These are phyloP conservation scores for Gossypium herbaceum DNA, from an alignment of 345 rosid species.

Conservation along the genomic window DNA sequence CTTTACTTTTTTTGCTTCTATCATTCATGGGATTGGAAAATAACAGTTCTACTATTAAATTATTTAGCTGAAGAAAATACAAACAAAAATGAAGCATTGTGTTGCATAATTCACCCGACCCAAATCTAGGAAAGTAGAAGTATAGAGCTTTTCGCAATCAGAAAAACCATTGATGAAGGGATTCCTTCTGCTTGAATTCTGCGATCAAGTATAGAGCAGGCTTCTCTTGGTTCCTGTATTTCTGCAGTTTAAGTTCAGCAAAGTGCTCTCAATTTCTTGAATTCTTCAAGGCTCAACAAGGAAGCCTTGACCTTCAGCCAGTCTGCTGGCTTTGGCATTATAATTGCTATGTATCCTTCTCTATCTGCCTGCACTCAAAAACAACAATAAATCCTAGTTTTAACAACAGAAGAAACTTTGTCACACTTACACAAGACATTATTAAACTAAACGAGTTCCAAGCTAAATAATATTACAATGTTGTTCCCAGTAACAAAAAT, in stretches of 20 bases:
- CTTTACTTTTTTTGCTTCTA: neutral
- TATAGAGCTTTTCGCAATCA: neutral
- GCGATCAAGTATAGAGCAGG: neutral
- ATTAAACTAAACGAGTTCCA: neutral
- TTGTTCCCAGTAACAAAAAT: neutral
- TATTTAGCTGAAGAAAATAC: neutral
- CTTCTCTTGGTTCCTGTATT: slow-evolving; percentile 2
- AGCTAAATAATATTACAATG: neutral
- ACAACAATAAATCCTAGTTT: neutral
- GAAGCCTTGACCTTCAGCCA: slow-evolving; percentile 26
- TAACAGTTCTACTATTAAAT: neutral
- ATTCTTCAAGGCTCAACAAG: slow-evolving; percentile 53
- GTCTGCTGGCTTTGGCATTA: slow-evolving; percentile 15
- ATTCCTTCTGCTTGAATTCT: neutral
- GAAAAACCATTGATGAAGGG: neutral
- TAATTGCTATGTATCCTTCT: slow-evolving; percentile 39
- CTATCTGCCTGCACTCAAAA: slow-evolving; percentile 61
- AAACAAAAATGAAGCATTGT: neutral
- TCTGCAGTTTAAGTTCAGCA: slow-evolving; percentile 12
- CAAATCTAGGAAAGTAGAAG: neutral
- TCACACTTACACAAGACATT: neutral
- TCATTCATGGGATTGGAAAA: neutral
- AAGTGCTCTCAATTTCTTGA: slow-evolving; percentile 41
- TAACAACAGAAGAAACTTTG: neutral
- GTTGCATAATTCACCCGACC: neutral